phyloP scores from a whole-genome alignment of 306 rosid genomes.

The Casuarina glauca region DNA sequence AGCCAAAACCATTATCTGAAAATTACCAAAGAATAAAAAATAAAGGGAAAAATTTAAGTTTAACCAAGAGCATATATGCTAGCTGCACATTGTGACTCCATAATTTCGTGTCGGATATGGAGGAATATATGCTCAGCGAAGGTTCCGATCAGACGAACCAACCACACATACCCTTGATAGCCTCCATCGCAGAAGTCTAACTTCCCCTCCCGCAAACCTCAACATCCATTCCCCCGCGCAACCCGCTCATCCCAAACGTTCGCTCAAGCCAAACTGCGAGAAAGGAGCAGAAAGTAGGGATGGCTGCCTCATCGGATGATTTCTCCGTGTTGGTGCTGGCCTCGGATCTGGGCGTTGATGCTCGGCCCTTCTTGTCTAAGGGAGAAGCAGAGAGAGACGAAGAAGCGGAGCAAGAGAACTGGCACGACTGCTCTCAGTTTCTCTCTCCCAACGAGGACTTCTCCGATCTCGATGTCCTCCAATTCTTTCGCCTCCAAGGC shows the following conservation, averaged over 20 bases:
- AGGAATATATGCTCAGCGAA: not conserved
- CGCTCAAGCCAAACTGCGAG: not conserved
- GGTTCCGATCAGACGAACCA: not conserved
- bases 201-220: not conserved
- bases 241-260: not conserved
- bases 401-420: conserved; percentile 53
- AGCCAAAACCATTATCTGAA: too few species aligned
- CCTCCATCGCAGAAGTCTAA: too few species aligned
- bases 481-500: conserved; percentile 70
- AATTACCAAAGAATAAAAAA: too few species aligned
- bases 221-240: not conserved
- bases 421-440: conserved; percentile 80
- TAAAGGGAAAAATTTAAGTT: too few species aligned
- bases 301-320: conserved; percentile 65
- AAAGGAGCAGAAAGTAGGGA: conserved; percentile 28
- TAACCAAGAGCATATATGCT: too few species aligned
- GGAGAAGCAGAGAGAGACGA: conserved; percentile 30
- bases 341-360: conserved; percentile 69
- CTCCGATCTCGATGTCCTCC: conserved; percentile 83
- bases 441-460: conserved; percentile 83
- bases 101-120: too few species aligned
- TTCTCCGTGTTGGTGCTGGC: conserved; percentile 87
- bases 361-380: conserved; percentile 65
- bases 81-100: too few species aligned
- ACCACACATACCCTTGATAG: not conserved